A percentile compares a stretch with the other conserved stretches of the same genome.
Evolutionary conservation across 805 yeast species (phyloP).

Genomic region (Sungouiozyma intestinalis): DNA sequence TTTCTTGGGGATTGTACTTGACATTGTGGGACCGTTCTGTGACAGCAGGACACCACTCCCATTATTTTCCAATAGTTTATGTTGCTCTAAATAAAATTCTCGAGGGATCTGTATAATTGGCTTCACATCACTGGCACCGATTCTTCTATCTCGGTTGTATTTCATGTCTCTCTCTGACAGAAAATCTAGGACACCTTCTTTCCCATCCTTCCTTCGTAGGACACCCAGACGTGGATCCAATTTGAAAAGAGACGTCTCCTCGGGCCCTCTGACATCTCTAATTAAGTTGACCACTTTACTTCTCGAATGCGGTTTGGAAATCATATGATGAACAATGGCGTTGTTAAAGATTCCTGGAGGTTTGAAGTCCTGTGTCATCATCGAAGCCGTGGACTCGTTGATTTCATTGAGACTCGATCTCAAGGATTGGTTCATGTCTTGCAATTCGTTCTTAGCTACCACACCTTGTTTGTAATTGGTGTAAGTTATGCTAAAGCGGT

Average conservation of each 20-base stretch:
- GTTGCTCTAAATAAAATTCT: constrained; percentile 19
- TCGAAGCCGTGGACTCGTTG: constrained; percentile 32
- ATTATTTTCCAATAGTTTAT: constrained; percentile 11
- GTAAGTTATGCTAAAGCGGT: neutral
- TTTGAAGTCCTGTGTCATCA: constrained; percentile 37
- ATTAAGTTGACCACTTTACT: constrained; percentile 30
- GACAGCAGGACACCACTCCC: neutral
- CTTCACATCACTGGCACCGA: constrained; percentile 23
- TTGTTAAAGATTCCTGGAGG: constrained; percentile 58
- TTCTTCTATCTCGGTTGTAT: constrained; percentile 28
- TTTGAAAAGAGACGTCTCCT: constrained; percentile 38
- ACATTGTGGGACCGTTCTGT: neutral
- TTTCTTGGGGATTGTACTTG: neutral
- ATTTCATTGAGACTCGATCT: constrained; percentile 27
- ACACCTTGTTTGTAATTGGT: neutral
- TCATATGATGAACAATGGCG: constrained; percentile 37
- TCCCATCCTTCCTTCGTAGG: constrained; percentile 44
- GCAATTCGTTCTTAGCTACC: neutral
- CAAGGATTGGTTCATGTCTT: constrained; percentile 20
- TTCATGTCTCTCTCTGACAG: constrained; percentile 24
- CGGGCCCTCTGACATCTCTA: constrained; percentile 47
- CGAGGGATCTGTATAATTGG: constrained; percentile 21
- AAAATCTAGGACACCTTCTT: constrained; percentile 29
- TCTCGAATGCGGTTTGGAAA: constrained; percentile 27
- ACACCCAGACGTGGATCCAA: constrained; percentile 28